Evolutionary conservation across 768 basidiomycete genomes (phyloP).

Genomic region (Glaciozyma antarctica): DNA sequence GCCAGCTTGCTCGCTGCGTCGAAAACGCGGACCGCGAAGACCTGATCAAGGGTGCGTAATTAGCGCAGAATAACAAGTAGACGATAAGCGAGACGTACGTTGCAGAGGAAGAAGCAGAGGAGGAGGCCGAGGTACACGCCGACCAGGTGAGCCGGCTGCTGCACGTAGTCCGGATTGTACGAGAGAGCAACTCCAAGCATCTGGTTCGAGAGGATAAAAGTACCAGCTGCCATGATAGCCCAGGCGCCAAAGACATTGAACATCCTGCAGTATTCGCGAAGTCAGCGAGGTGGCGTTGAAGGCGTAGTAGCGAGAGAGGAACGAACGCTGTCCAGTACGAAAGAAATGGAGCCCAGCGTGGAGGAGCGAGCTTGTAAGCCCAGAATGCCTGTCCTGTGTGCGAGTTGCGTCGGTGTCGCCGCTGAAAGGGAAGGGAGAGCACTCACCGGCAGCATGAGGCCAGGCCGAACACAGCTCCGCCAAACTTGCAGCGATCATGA

Average conservation of each 20-base stretch:
- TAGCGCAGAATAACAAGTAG: too few species aligned
- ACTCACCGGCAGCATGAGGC: conserved; percentile 15
- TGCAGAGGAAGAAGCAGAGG: conserved; percentile 12
- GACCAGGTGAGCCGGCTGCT: conserved; percentile 10
- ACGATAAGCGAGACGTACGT: not conserved
- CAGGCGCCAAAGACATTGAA: not conserved
- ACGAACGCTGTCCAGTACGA: conserved; percentile 9
- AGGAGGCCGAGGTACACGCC: not conserved
- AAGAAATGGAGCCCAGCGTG: not conserved
- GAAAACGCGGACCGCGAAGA: conserved; percentile 22
- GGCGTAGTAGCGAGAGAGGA: not conserved
- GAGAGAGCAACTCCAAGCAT: conserved; percentile 1
- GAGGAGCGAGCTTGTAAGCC: conserved; percentile 12
- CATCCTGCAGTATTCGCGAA: not conserved
- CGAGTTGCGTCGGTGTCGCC: not conserved
- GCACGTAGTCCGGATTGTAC: conserved; percentile 10
- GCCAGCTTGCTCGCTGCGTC: conserved; percentile 5
- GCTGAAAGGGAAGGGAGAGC: not conserved
- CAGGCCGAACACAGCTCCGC: conserved; percentile 22
- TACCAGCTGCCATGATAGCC: not conserved
- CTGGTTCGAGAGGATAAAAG: not conserved
- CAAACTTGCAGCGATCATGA: conserved; percentile 1
- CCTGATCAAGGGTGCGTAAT: not conserved
- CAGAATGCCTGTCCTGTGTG: conserved; percentile 18
- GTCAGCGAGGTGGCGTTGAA: not conserved